phyloP scores from a whole-genome alignment of 2,329 filamentous ascomycete species.

The Pyrenophora tritici-repentis region DNA sequence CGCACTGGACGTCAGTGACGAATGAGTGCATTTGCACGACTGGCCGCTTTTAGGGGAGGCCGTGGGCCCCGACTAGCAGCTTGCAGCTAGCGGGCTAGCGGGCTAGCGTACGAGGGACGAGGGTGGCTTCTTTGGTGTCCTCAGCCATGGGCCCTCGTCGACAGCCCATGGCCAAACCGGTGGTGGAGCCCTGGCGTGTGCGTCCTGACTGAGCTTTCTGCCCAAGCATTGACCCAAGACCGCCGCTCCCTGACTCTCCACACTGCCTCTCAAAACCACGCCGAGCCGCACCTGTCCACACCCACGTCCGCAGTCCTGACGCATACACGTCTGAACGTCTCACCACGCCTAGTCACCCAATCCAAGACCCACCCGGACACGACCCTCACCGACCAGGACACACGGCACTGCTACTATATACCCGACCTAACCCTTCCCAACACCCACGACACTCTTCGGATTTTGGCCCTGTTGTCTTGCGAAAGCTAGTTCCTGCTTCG shows the following conservation, averaged over 20 bases:
- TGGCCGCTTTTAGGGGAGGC: constrained; percentile 20
- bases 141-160: constrained; percentile 16
- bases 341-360: constrained; percentile 23
- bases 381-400: not conserved
- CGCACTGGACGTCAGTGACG: constrained; percentile 3
- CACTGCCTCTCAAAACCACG: constrained; percentile 44
- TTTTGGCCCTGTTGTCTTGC: constrained; percentile 4
- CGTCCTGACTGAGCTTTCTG: constrained; percentile 26
- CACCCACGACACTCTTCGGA: not conserved
- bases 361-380: constrained; percentile 13
- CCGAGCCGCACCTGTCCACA: constrained; percentile 39
- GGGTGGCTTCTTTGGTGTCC: not conserved
- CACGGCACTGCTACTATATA: constrained; percentile 22
- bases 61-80: not conserved
- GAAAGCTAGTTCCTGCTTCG: not conserved
- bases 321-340: constrained; percentile 27
- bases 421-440: no score
- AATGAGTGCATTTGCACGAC: constrained; percentile 1
- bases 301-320: constrained; percentile 19
- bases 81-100: no score
- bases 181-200: constrained; percentile 20
- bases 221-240: constrained; percentile 23
- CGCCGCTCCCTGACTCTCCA: constrained; percentile 20
- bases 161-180: constrained; percentile 18
- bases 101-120: not conserved